These are phyloP conservation scores for Dendrostoma leiphaemia DNA, from an alignment of 2,329 filamentous ascomycete genomes.

Conservation along the genomic window DNA sequence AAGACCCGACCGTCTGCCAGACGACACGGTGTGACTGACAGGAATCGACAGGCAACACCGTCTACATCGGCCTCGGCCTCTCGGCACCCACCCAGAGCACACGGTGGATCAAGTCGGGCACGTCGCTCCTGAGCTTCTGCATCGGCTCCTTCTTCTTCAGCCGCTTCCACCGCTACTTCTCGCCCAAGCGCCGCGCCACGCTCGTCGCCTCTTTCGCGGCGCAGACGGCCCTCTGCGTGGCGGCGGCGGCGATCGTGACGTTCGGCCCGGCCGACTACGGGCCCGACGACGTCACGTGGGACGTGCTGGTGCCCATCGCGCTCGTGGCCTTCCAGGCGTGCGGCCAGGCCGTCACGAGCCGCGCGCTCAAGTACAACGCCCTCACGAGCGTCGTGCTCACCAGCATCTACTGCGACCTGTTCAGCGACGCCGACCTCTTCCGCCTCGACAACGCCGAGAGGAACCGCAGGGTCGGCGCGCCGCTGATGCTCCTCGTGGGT, in stretches of 20 bases:
- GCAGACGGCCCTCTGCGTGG: slow-evolving; percentile 49
- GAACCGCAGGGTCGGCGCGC: slow-evolving; percentile 49
- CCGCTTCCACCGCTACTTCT: slow-evolving; percentile 63
- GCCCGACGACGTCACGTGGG: slow-evolving; percentile 50
- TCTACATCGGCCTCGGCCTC: slow-evolving; percentile 76
- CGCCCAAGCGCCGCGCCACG: slow-evolving; percentile 63
- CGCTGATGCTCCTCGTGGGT: slow-evolving; percentile 46
- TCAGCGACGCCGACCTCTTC: slow-evolving; percentile 59
- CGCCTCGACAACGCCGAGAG: slow-evolving; percentile 44
- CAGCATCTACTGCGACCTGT: slow-evolving; percentile 78
- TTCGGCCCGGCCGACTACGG: slow-evolving; percentile 37
- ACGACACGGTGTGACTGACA: background rate
- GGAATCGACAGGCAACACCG: slow-evolving; percentile 60
- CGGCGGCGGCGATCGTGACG: slow-evolving; percentile 54
- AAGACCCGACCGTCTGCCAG: no score
- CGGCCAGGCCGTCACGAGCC: slow-evolving; percentile 73
- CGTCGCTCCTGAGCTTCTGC: slow-evolving; percentile 69
- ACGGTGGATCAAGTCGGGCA: slow-evolving; percentile 70
- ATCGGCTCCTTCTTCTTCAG: slow-evolving; percentile 70
- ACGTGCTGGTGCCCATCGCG: slow-evolving; percentile 63
- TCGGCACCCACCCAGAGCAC: slow-evolving; percentile 51
- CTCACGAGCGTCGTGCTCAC: slow-evolving; percentile 79
- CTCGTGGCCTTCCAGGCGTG: slow-evolving; percentile 75
- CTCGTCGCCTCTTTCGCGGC: slow-evolving; percentile 56
- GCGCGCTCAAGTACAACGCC: slow-evolving; percentile 66